Evolutionary conservation across 805 yeast species (phyloP), one percentile per base, ranked within the genome.

Genomic region (Kuraishia piskuri): DNA sequence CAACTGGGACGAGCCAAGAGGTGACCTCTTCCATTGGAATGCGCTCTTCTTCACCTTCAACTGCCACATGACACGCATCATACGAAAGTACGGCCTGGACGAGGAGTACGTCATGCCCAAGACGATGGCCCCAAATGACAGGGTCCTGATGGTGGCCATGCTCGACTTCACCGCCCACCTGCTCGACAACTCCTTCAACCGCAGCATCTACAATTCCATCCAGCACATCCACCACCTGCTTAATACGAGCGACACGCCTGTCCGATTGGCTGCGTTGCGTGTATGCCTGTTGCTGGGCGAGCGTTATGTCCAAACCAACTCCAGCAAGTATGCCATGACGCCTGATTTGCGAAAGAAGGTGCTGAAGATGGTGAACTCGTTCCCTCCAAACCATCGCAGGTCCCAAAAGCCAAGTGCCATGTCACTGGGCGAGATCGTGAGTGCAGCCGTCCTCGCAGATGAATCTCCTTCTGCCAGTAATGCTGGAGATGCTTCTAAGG

Each of bases 31-130:
- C 56, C 84, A 83, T 55, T 91, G 96, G 94, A 79, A 88, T 25
- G 78, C 85, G 0, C 81, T 88, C 1, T 71, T 92, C 59, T 86
- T 90, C 65, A 74, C 84, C 59, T 81, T 91, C 62, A 97, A 91
- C 63, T 76, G 72, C 12, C 75, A 88, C 6, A 69, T 88, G 52
- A 86, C 82, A 51, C 59, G 61, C 2, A 70, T 77, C 22, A 77
- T 86, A 17, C 68, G 68, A 7, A 80, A 80, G 56, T 86, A 88
- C 61, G 72, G 69, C 36, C 66, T 83, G 52, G 75, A 71, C 37
- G 72, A 73, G 14, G 77, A 76, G 20, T 60, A 67, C 52, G 77
- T 81, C 3, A 74, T 68, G 48, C 74, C 88, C 20, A 68, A 68
- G 24, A 71, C 70, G 17, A 72, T 88, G 54, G 61, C 68, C 0